phyloP scores from a whole-genome alignment of 352 stramenopile species.

The Phytophthora melonis region DNA sequence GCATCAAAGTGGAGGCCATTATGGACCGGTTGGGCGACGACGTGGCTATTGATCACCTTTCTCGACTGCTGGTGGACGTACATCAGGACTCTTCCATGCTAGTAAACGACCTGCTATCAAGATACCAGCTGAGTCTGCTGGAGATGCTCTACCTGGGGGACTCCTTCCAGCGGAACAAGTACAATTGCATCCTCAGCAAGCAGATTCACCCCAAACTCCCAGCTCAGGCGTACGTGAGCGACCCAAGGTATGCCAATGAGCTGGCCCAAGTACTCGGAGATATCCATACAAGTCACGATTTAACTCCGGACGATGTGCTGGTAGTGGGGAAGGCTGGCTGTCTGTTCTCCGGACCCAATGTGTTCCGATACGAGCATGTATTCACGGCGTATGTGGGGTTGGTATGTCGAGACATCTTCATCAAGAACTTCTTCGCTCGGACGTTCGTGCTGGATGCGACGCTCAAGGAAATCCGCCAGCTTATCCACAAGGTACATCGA shows the following conservation, averaged over 20 bases:
- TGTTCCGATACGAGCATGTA: slow-evolving; percentile 95
- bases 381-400: slow-evolving; percentile 97
- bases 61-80: slow-evolving; percentile 96
- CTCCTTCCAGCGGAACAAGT: slow-evolving; percentile 96
- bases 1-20: slow-evolving; percentile 95
- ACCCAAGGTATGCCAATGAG: slow-evolving; percentile 96
- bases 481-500: slow-evolving; percentile 89
- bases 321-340: slow-evolving; percentile 95
- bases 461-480: slow-evolving; percentile 93
- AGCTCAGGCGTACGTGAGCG: slow-evolving; percentile 95
- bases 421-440: slow-evolving; percentile 97
- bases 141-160: slow-evolving; percentile 97
- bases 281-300: slow-evolving; percentile 94
- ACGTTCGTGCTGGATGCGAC: slow-evolving; percentile 97
- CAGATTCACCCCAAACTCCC: slow-evolving; percentile 97
- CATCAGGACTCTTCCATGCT: slow-evolving; percentile 97
- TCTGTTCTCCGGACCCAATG: slow-evolving; percentile 95
- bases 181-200: slow-evolving; percentile 98
- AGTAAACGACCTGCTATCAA: slow-evolving; percentile 95
- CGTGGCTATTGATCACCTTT: slow-evolving; percentile 97
- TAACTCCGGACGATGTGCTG: slow-evolving; percentile 95
- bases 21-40: slow-evolving; percentile 97
- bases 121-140: slow-evolving; percentile 96
- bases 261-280: slow-evolving; percentile 96
- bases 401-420: slow-evolving; percentile 97